These are phyloP conservation scores for Trichodelitschia bisporula DNA, from an alignment of 495 filamentous ascomycete genomes.

Conservation along the genomic window DNA sequence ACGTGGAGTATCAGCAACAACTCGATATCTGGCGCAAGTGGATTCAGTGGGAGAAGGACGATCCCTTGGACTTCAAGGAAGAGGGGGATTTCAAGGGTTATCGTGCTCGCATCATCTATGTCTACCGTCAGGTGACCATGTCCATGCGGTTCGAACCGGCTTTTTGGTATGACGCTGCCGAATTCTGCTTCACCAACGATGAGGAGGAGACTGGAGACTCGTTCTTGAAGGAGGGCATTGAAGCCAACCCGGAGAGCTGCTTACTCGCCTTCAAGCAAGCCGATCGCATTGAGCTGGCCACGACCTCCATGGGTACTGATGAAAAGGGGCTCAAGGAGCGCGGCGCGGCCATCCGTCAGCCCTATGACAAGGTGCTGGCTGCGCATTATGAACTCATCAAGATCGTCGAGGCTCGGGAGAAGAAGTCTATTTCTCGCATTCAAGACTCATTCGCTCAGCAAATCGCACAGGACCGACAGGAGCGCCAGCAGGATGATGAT, in stretches of 20 bases:
- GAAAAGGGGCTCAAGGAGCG: constrained; percentile 38
- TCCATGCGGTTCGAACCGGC: constrained; percentile 80
- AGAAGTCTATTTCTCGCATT: constrained; percentile 41
- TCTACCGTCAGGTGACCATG: constrained; percentile 89
- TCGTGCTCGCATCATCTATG: constrained; percentile 56
- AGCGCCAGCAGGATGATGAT: constrained; percentile 36
- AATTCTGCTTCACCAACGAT: constrained; percentile 71
- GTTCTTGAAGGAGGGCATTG: constrained; percentile 57
- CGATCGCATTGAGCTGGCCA: constrained; percentile 56
- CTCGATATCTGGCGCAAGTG: constrained; percentile 82
- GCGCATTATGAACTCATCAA: constrained; percentile 59
- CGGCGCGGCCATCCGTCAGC: constrained; percentile 49
- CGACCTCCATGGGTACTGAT: constrained; percentile 38
- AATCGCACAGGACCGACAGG: constrained; percentile 4
- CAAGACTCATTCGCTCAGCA: constrained; percentile 26
- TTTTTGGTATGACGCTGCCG: constrained; percentile 84
- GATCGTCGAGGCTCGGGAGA: constrained; percentile 47
- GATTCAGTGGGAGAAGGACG: constrained; percentile 84
- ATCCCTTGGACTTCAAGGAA: constrained; percentile 59
- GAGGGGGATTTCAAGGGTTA: constrained; percentile 52
- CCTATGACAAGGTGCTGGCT: constrained; percentile 62
- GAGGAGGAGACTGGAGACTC: constrained; percentile 41
- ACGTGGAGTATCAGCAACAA: constrained; percentile 62
- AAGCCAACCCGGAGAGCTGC: constrained; percentile 83
- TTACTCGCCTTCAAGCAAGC: constrained; percentile 71